Evolutionary conservation across 2,329 filamentous ascomycete genomes (phyloP), one percentile per base, ranked within the genome.

Genomic region (Microdochium trichocladiopsis): DNA sequence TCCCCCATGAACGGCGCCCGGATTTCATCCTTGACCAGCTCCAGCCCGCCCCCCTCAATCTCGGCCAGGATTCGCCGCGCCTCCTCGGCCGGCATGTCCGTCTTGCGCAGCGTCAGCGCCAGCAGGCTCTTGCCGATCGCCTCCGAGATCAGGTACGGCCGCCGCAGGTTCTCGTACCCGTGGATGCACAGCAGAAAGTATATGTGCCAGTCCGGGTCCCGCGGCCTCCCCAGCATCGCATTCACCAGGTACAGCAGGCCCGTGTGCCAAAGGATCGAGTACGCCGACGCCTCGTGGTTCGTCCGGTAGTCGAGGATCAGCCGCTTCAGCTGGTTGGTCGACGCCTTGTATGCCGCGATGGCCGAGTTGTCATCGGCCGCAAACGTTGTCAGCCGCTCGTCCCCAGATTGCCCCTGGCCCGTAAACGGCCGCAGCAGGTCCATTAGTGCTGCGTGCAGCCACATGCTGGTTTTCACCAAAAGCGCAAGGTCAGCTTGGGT

Each of bases 191-290:
- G 55, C 3, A 68, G 54, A 4, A 74, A 60, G 47, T 73, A 72
- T 2, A 66, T 61, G 12, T 61, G 63, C 63, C 63, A 68, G 10
- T 67, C 54, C 0, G 62, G 56, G 11, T 70, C 61, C 2, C 59
- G 52, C 1, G 57, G 61, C 11, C 62, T 57, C 16, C 60, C 57
- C 0, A 72, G 55, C 12, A 72, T 62, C 3, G 66, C 69, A 31
- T 73, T 73, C 4, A 66, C 60, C 1, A 73, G 60, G 33, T 72
- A 72, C 2, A 69, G 64, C 21, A 74, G 56, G 2, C 66, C 69
- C 2, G 62, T 71, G 49, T 73, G 68, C 69, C 70, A 74, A 2
- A 73, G 58, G 8, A 73, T 64, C 1, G 67, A 67, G 50, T 66
- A 70, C 1, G 61, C 58, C 2, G 70, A 69, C 8, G 62, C 63